These are phyloP conservation scores for Aspergillus quadrilineatus DNA, from an alignment of 2,329 filamentous ascomycete species.

Conservation along the genomic window DNA sequence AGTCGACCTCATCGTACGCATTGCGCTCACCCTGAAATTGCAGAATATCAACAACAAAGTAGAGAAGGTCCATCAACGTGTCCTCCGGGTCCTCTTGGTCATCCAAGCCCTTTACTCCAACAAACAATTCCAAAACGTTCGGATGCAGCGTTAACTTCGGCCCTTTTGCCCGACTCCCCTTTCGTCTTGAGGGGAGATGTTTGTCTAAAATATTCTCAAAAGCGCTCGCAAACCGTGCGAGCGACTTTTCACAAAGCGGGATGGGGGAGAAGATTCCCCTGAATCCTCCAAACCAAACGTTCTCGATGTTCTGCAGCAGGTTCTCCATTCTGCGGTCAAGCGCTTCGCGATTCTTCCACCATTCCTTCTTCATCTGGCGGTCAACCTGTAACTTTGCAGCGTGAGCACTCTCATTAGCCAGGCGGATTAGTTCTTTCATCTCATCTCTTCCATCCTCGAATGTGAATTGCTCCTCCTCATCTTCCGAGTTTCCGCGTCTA, in stretches of 20 bases:
- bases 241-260: conserved; percentile 58
- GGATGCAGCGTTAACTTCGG: conserved; percentile 57
- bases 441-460: conserved; percentile 79
- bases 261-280: conserved; percentile 86
- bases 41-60: conserved; percentile 93
- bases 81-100: conserved; percentile 79
- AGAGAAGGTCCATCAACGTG: conserved; percentile 84
- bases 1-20: conserved; percentile 96
- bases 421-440: conserved; percentile 75
- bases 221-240: conserved; percentile 72
- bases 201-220: conserved; percentile 79
- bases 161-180: conserved; percentile 56
- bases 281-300: conserved; percentile 93
- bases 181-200: conserved; percentile 76
- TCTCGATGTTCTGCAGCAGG: conserved; percentile 81
- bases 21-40: conserved; percentile 96
- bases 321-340: conserved; percentile 75
- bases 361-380: conserved; percentile 74
- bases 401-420: conserved; percentile 82
- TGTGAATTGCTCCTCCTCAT: conserved; percentile 74
- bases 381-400: conserved; percentile 67
- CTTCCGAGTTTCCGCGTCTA: conserved; percentile 75
- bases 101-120: conserved; percentile 74
- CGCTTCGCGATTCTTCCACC: conserved; percentile 84
- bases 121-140: conserved; percentile 80